A percentile compares a stretch with the other conserved stretches of the same genome.
These are phyloP conservation scores for Suaeda aralocaspica DNA, from an alignment of 148 eudicot genomes.

Conservation along the genomic window DNA sequence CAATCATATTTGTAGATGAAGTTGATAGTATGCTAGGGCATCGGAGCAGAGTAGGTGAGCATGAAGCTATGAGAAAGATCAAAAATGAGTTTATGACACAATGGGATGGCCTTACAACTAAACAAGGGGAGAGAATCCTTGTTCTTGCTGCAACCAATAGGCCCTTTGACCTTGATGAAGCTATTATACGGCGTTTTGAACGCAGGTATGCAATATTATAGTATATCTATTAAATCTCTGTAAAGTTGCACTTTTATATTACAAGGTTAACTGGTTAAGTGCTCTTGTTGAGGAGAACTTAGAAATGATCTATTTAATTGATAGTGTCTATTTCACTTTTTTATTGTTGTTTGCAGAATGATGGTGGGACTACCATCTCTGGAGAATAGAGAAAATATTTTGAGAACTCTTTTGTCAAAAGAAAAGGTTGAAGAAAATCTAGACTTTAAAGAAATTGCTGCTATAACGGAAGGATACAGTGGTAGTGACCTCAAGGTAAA, in stretches of 20 bases:
- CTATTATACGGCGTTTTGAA: constrained; percentile 94
- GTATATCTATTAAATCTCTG: neutral
- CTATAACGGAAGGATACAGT: constrained; percentile 79
- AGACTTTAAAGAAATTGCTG: constrained; percentile 66
- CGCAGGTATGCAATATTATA: constrained; percentile 47
- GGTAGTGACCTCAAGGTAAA: constrained; percentile 92
- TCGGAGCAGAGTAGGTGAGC: constrained; percentile 75
- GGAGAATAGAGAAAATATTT: constrained; percentile 76
- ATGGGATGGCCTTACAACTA: constrained; percentile 85
- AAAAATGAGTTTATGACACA: constrained; percentile 96
- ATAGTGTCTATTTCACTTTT: neutral
- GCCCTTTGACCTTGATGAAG: constrained; percentile 97
- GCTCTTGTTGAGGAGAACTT: neutral
- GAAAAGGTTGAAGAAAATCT: constrained; percentile 62
- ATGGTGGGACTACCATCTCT: constrained; percentile 78
- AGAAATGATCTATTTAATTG: neutral
- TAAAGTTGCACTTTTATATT: neutral
- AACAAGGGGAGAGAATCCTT: constrained; percentile 73
- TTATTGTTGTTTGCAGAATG: constrained; percentile 40
- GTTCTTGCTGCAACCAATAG: constrained; percentile 97
- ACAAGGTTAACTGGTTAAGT: no score
- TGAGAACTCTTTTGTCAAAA: constrained; percentile 78
- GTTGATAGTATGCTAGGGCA: constrained; percentile 99
- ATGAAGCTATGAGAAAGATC: constrained; percentile 95
- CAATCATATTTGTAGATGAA: constrained; percentile 91